Evolutionary conservation across 371 early-diverging fungal genomes (phyloP), one percentile per base, ranked within the genome.

Genomic region (Apophysomyces elegans): DNA sequence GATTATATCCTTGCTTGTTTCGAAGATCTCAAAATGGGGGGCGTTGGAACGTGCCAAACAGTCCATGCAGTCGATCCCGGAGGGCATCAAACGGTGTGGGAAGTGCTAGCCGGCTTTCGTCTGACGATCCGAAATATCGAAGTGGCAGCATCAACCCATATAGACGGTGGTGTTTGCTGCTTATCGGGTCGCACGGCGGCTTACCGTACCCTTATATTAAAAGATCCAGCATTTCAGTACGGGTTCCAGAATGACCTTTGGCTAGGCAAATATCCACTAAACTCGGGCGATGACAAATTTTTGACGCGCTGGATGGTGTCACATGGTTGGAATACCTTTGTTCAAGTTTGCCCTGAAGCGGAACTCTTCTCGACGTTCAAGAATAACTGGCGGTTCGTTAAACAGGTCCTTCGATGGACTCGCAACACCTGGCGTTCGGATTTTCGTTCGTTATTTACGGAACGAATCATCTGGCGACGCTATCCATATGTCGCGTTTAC

Each of bases 381-480:
- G 76, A 86, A 90, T 77, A 88, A 90, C 63, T 91, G 90, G 90
- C 76, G 89, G 11, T 91, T 91, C 64, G 65, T 90, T 16, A 87
- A 88, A 59, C 90, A 91, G 60, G 84, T 91, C 2, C 71, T 90
- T 21, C 76, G 91, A 35, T 91, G 90, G 91, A 91, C 91, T 3
- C 83, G 91, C 50, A 91, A 91, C 63, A 91, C 90, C 35, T 91
- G 91, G 91, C 81, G 91, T 8, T 87, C 88, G 14, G 91, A 91
- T 70, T 85, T 88, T 58, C 77, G 88, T 12, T 86, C 87, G 6
- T 62, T 91, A 56, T 90, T 89, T 61, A 81, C 73, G 12, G 91
- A 91, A 59, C 78, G 90, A 2, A 67, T 67, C 46, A 79, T 91
- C 45, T 91, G 91, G 91, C 69, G 62, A n/a, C 82, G 87, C 37